These are phyloP conservation scores for Syzygium jambos DNA, from an alignment of 345 rosid species.

Conservation along the genomic window DNA sequence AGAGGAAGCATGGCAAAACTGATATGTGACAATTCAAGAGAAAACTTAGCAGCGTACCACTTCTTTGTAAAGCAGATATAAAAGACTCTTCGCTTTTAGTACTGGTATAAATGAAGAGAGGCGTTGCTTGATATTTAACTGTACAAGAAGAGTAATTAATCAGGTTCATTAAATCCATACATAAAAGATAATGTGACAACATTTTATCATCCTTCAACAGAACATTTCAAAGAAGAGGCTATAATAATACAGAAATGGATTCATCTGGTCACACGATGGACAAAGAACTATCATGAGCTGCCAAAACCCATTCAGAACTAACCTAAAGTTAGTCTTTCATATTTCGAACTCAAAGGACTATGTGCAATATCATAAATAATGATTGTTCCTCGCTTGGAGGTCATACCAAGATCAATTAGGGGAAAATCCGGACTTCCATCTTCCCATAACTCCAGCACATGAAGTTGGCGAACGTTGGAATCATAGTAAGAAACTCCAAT, in stretches of 20 bases:
- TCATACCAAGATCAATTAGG: conserved; percentile 67
- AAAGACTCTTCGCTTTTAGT: conserved; percentile 89
- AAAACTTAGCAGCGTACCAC: conserved; percentile 40
- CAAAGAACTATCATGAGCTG: not conserved
- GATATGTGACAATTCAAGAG: not conserved
- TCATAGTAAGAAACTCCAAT: conserved; percentile 91
- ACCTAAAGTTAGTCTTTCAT: not conserved
- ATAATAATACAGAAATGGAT: not conserved
- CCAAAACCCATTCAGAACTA: not conserved
- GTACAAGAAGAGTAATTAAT: not conserved
- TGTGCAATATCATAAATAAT: conserved; percentile 1
- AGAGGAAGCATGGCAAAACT: not conserved
- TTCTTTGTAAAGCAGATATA: conserved; percentile 65
- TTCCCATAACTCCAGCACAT: conserved; percentile 94
- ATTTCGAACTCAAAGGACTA: not conserved
- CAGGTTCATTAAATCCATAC: not conserved
- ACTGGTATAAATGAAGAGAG: conserved; percentile 70
- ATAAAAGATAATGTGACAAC: not conserved
- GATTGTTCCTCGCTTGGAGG: not conserved
- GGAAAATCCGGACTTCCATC: conserved; percentile 68
- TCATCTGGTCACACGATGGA: not conserved
- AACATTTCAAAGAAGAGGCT: not conserved
- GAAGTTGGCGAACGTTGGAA: conserved; percentile 68
- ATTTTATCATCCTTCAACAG: not conserved
- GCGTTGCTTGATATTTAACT: conserved; percentile 92